Base-by-base conservation (phyloP, 768 basidiomycete genomes). In the Guyanaporus albipodus region DNA sequence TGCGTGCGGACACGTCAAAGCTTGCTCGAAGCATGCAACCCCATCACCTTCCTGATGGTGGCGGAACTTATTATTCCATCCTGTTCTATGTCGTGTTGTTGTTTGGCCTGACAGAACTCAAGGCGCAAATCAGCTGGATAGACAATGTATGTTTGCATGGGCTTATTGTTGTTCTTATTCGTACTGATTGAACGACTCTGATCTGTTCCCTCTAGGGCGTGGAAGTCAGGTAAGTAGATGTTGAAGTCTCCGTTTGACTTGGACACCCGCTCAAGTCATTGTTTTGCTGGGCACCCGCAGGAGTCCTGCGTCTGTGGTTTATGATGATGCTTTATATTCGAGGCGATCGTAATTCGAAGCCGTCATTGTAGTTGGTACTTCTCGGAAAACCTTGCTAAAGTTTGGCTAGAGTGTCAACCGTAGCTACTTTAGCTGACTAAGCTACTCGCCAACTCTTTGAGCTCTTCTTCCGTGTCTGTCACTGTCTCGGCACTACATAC, bases 101-200 rank as follows among this genome's bases (percentile, higher is more conserved):
- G 1, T 77, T 80, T 47, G 79, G 77, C 1, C 54, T 74, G 26
- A 79, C 76, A 10, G 79, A 80, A 42, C 52, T 79, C 42, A 72
- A 72, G 57, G 77, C 77, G 0, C 73, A 76, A 41, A 69, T 79
- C n/a, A 64, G 67, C 8, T 80, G 77, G 75, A 58, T 59, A 6
- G 45, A 53, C 19, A 15, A 69, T 24, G 75, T 76, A 60, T 14
- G 69, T 70, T 48, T 28, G n/a, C 38, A n/a, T 8, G 22, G 4
- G 28, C 11, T 11, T 23, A 9, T 12, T 4, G 9, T 10, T 18
- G 4, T 6, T 8, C 9, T 15, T 19, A 8, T n/a, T 24, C 11
- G 22, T 14, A 8, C 40, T 57, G 2, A 55, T 21, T 19, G 8
- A 4, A 2, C 34, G 22, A 26, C 21, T 26, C 14, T n/a, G n/a